Evolutionary conservation across 805 yeast species (phyloP).

Genomic region (Cyberlindnera nakhonratchasimensis): DNA sequence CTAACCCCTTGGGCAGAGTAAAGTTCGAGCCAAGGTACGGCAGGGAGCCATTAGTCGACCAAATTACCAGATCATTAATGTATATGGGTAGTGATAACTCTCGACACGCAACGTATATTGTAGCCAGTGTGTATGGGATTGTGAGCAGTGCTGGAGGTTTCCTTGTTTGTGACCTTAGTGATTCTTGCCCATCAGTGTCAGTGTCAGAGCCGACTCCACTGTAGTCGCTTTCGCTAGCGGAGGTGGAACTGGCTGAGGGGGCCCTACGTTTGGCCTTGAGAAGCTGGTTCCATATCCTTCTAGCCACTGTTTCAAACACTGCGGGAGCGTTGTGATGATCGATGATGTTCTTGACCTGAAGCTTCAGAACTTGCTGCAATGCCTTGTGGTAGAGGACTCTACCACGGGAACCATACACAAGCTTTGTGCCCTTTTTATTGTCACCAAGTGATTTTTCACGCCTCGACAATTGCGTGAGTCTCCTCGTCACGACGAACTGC

Average conservation of each 20-base stretch:
- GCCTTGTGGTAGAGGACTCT: slow-evolving; percentile 40
- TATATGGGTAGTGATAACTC: slow-evolving; percentile 49
- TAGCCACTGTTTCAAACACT: slow-evolving; percentile 33
- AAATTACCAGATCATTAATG: slow-evolving; percentile 42
- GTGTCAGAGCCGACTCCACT: slow-evolving; percentile 3
- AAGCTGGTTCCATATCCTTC: slow-evolving; percentile 33
- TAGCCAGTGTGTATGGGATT: slow-evolving; percentile 23
- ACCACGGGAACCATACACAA: slow-evolving; percentile 48
- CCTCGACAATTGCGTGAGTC: slow-evolving; percentile 40
- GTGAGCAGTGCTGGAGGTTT: slow-evolving; percentile 1
- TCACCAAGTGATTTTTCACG: slow-evolving; percentile 13
- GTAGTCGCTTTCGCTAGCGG: slow-evolving; percentile 2
- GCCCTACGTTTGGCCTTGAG: neutral
- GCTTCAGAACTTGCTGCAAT: slow-evolving; percentile 48
- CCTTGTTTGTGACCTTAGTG: neutral
- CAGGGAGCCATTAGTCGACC: slow-evolving; percentile 41
- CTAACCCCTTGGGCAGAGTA: slow-evolving; percentile 37
- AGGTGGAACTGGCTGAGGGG: neutral
- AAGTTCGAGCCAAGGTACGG: slow-evolving; percentile 45
- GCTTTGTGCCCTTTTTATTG: slow-evolving; percentile 13
- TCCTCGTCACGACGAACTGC: slow-evolving; percentile 45
- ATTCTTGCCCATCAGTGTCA: neutral
- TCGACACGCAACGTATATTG: slow-evolving; percentile 50
- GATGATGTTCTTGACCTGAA: slow-evolving; percentile 43
- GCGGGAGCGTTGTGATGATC: slow-evolving; percentile 30